phyloP scores from a whole-genome alignment of 2,329 filamentous ascomycete genomes.

The Aspergillus aculeatinus region DNA sequence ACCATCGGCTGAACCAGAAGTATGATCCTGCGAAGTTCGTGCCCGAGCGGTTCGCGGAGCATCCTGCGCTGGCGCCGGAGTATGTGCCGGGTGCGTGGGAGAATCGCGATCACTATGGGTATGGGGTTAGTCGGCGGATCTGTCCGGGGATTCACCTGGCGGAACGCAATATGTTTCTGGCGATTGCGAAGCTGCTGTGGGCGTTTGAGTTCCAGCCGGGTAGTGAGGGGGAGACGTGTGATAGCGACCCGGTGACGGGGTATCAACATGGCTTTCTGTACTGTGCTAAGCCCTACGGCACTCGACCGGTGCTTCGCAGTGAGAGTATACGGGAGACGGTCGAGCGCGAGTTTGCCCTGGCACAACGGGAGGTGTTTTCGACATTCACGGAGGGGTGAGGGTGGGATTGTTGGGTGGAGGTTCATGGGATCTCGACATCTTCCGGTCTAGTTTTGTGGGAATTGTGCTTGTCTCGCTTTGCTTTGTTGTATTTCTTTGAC shows the following conservation, averaged over 20 bases:
- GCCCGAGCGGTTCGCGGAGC: conserved; percentile 29
- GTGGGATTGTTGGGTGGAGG: too few relatives aligned
- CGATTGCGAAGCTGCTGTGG: conserved; percentile 33
- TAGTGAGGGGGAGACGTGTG: background rate
- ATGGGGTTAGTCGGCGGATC: conserved; percentile 29
- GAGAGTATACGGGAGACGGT: too few relatives aligned
- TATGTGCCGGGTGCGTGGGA: conserved; percentile 34
- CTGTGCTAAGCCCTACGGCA: too few relatives aligned
- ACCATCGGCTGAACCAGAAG: background rate
- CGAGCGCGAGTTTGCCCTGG: too few relatives aligned
- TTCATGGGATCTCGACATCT: too few relatives aligned
- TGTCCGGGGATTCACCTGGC: conserved; percentile 37
- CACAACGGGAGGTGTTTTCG: too few relatives aligned
- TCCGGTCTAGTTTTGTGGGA: too few relatives aligned
- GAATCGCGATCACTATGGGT: conserved; percentile 34
- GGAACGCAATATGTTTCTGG: conserved; percentile 31
- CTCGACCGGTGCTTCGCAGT: too few relatives aligned
- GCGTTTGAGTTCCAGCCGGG: conserved; percentile 23
- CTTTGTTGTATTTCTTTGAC: too few relatives aligned
- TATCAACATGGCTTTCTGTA: conserved; percentile 3
- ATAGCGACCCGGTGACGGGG: background rate
- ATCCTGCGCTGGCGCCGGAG: conserved; percentile 34
- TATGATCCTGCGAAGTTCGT: conserved; percentile 5
- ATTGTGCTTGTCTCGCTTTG: too few relatives aligned
- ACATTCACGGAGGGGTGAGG: too few relatives aligned